phyloP scores from a whole-genome alignment of 495 filamentous ascomycete genomes.

The Geoglossum glabrum region DNA sequence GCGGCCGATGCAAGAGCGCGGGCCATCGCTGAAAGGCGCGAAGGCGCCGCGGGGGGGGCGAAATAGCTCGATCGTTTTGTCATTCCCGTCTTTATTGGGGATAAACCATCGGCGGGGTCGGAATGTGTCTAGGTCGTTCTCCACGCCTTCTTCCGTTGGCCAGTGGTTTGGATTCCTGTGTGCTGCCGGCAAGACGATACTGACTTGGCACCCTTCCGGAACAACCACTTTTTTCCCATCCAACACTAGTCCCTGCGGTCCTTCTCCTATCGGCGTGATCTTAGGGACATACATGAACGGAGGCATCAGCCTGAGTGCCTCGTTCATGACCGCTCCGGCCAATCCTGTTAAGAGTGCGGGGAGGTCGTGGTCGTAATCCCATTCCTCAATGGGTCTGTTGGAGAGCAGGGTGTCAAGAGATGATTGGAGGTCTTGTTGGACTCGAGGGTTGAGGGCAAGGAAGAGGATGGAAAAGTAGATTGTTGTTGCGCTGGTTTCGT shows the following conservation, averaged over 20 bases:
- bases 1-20: constrained; percentile 44
- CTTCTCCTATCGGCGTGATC: constrained; percentile 21
- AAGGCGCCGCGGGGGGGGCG: constrained; percentile 27
- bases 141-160: constrained; percentile 20
- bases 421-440: constrained; percentile 36
- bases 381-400: constrained; percentile 26
- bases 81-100: constrained; percentile 22
- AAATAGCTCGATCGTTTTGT: constrained; percentile 28
- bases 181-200: constrained; percentile 23
- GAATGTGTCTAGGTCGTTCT: constrained; percentile 29
- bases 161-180: constrained; percentile 42
- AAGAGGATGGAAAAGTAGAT: constrained; percentile 40
- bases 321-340: constrained; percentile 47
- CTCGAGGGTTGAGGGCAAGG: constrained; percentile 36
- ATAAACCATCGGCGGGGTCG: constrained; percentile 32
- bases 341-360: constrained; percentile 37
- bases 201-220: constrained; percentile 27
- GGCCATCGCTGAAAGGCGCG: constrained; percentile 55
- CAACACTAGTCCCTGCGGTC: constrained; percentile 30
- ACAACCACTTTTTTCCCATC: constrained; percentile 29
- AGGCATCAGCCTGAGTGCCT: constrained; percentile 42
- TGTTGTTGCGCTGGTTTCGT: constrained; percentile 50
- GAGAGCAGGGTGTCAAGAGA: constrained; percentile 39
- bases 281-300: constrained; percentile 43
- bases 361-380: constrained; percentile 41